phyloP scores from a whole-genome alignment of 495 filamentous ascomycete genomes.

The Trichocladium uniseriatum region DNA sequence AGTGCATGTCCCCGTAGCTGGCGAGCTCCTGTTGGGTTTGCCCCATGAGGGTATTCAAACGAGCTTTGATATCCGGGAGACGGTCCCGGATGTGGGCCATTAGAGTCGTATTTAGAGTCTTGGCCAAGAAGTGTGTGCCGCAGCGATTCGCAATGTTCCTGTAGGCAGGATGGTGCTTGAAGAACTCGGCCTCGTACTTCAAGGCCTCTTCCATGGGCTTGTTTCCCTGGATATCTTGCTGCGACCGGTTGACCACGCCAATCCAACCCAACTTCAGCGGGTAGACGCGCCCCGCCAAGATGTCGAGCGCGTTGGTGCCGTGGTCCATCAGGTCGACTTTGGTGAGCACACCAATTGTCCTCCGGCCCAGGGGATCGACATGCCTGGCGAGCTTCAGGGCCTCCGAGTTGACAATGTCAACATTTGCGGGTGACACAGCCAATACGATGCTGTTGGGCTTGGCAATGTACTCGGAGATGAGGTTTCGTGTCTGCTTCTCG shows the following conservation, averaged over 20 bases:
- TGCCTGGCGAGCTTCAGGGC: conserved; percentile 93
- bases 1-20: conserved; percentile 96
- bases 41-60: conserved; percentile 96
- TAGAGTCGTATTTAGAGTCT: conserved; percentile 86
- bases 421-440: conserved; percentile 94
- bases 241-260: conserved; percentile 93
- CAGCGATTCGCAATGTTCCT: conserved; percentile 90
- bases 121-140: conserved; percentile 91
- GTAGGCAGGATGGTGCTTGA: conserved; percentile 94
- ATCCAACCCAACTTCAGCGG: conserved; percentile 97
- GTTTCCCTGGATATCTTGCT: conserved; percentile 95
- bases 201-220: conserved; percentile 86
- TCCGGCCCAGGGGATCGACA: conserved; percentile 88
- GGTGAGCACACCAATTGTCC: conserved; percentile 94
- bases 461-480: conserved; percentile 97
- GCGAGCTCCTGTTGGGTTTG: conserved; percentile 98
- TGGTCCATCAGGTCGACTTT: conserved; percentile 99
- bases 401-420: conserved; percentile 97
- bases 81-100: conserved; percentile 96
- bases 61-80: conserved; percentile 93
- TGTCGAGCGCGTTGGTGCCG: conserved; percentile 95
- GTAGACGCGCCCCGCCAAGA: conserved; percentile 91
- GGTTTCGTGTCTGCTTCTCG: conserved; percentile 93
- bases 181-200: conserved; percentile 87
- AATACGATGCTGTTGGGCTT: conserved; percentile 98